phyloP scores from a whole-genome alignment of 768 basidiomycete species.

The Amanita exitialis region DNA sequence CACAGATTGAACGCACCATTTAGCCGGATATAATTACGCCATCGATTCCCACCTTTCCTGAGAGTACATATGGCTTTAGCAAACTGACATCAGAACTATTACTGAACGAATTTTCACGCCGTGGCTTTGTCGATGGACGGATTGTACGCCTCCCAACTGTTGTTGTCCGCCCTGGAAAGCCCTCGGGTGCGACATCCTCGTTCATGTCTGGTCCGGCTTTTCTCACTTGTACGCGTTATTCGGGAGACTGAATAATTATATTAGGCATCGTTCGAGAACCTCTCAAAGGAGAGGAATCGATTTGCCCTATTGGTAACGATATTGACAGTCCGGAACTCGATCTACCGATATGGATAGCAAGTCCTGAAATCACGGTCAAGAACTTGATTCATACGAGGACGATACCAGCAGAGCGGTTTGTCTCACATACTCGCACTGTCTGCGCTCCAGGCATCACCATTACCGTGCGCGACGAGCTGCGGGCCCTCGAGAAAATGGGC shows the following conservation, averaged over 20 bases:
- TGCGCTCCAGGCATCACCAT: constrained; percentile 53
- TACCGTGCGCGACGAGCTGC: constrained; percentile 42
- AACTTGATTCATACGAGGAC: constrained; percentile 43
- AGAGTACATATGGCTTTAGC: too few relatives aligned
- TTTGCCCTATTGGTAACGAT: constrained; percentile 44
- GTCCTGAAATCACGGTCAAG: constrained; percentile 37
- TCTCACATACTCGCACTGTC: constrained; percentile 37
- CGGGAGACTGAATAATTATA: background rate
- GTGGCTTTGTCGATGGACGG: constrained; percentile 48
- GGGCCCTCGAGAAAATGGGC: constrained; percentile 41
- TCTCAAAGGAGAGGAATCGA: constrained; percentile 34
- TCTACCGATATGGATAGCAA: constrained; percentile 40
- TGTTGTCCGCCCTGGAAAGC: constrained; percentile 43
- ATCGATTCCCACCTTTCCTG: constrained; percentile 41
- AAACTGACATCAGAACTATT: constrained; percentile 47
- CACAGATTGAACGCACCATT: background rate
- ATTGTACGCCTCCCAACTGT: constrained; percentile 54
- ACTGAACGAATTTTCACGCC: constrained; percentile 49
- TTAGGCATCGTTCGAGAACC: constrained; percentile 48
- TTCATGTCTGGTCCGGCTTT: constrained; percentile 41
- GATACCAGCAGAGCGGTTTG: constrained; percentile 31
- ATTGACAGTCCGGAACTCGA: constrained; percentile 31
- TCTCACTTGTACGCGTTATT: background rate
- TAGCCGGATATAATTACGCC: constrained; percentile 35
- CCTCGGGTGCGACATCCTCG: constrained; percentile 42